phyloP scores from a whole-genome alignment of 768 basidiomycete species.

The Fomitopsis serialis region DNA sequence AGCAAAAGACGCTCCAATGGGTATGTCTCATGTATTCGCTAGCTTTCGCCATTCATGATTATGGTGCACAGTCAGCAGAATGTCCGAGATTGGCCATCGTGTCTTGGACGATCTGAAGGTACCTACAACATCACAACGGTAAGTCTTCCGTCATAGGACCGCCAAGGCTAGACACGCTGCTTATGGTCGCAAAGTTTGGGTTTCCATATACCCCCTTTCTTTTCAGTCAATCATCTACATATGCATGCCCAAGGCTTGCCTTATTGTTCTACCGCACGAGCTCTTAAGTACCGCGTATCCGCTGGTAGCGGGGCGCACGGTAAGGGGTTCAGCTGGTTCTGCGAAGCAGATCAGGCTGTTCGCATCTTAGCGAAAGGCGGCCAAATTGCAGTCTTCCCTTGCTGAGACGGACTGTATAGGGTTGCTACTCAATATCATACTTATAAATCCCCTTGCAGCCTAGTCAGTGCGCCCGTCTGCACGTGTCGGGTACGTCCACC shows the following conservation, averaged over 20 bases:
- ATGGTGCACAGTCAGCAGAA: conserved; percentile 33
- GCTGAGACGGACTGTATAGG: conserved; percentile 14
- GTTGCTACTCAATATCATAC: too few relatives aligned
- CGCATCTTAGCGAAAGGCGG: conserved; percentile 52
- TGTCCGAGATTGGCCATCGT: conserved; percentile 46
- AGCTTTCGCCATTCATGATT: conserved; percentile 12
- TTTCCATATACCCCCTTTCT: conserved; percentile 80
- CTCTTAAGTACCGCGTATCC: conserved; percentile 46
- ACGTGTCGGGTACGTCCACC: too few relatives aligned
- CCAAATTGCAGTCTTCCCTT: conserved; percentile 46
- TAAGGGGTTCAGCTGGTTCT: conserved; percentile 76
- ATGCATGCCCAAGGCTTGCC: conserved; percentile 70
- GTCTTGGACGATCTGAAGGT: conserved; percentile 45
- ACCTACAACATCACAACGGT: conserved; percentile 43
- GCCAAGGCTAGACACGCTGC: neutral
- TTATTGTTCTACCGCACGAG: conserved; percentile 37
- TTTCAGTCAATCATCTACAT: conserved; percentile 67
- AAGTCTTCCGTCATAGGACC: conserved; percentile 1
- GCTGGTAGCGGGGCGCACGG: conserved; percentile 25
- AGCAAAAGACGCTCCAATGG: conserved; percentile 39
- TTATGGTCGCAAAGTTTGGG: conserved; percentile 47
- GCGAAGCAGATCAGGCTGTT: conserved; percentile 53
- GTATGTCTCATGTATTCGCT: conserved; percentile 32
- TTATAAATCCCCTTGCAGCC: too few relatives aligned
- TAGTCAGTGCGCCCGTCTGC: too few relatives aligned